Conservation (phyloP, 2,329 filamentous ascomycete species). For the Claviceps capensis region DNA sequence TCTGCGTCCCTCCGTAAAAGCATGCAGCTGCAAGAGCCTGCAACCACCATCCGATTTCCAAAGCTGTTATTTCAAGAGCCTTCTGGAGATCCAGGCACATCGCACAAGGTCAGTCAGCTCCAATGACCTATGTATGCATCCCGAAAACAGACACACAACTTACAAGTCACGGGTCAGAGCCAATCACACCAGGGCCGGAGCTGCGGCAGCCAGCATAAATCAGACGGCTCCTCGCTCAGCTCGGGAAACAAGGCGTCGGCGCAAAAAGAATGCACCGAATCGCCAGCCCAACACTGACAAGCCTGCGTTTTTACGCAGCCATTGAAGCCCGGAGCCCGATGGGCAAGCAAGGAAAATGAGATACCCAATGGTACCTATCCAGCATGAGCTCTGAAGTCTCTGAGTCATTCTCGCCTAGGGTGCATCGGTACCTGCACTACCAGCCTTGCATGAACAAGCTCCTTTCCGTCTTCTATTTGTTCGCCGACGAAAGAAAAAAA, state of each 20-base stretch:
- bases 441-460: slow-evolving; percentile 4
- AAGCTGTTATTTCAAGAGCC: too few relatives aligned
- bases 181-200: too few relatives aligned
- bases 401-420: not conserved
- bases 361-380: not conserved
- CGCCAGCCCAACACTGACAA: not conserved
- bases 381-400: not conserved
- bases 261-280: not conserved
- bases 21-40: not conserved
- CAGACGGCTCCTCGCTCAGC: too few relatives aligned
- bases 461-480: not conserved
- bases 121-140: too few relatives aligned
- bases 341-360: not conserved
- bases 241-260: too few relatives aligned
- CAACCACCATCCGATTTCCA: too few relatives aligned
- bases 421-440: slow-evolving; percentile 4
- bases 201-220: too few relatives aligned
- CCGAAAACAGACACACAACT: too few relatives aligned
- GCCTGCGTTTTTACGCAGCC: not conserved
- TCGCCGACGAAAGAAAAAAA: slow-evolving; percentile 1
- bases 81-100: too few relatives aligned
- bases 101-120: too few relatives aligned
- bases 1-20: not conserved
- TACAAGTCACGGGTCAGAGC: too few relatives aligned
- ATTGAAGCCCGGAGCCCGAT: slow-evolving; percentile 7